Base-by-base conservation (phyloP, 148 eudicot genomes). In the Vaccinium corymbosum region DNA sequence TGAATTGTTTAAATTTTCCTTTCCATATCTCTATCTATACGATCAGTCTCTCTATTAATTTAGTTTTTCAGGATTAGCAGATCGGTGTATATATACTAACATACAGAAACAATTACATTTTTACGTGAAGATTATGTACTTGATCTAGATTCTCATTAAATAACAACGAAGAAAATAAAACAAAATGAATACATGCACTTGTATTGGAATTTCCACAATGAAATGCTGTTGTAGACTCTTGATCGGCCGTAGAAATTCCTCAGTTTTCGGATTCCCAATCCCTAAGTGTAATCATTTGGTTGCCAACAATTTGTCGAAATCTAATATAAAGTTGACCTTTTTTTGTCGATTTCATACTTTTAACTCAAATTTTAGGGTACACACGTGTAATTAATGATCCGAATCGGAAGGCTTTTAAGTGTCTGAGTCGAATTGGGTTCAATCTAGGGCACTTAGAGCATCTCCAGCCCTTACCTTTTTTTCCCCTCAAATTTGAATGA, bases 191-290 rank as follows among this genome's bases (percentile, higher is more conserved):
- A 84, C 91, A 86, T 83, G 93, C 78, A 86, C 86, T 42, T 93
- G 91, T 82, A 85, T 95, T 83, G 93, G 89, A 55, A 72, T 91
- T 72, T 87, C 92, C 14, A 79, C 90, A 20, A 85, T 92, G 85
- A 93, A 89, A 81, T 93, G 93, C 61, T 89, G 89, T 80, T 83
- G 90, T 87, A 94, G 91, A 88, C 85, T 89, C 71, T 70, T 92
- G 80, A 83, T 87, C 66, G 82, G 88, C 27, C 84, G 89, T 79
- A 91, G 89, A 78, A 88, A 76, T 82, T 89, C 94, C 16, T 87
- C 90, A 0, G 70, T 87, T 83, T 90, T 87, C 14, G 89, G 94
- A 51, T 56, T 83, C 42, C 88, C 91, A 20, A 68, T 88, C 85
- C 86, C 77, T 13, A 85, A 86, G 29, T 64, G 84, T 82, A 76